phyloP scores from a whole-genome alignment of 345 rosid genomes.

The Bruguiera gymnorhiza region DNA sequence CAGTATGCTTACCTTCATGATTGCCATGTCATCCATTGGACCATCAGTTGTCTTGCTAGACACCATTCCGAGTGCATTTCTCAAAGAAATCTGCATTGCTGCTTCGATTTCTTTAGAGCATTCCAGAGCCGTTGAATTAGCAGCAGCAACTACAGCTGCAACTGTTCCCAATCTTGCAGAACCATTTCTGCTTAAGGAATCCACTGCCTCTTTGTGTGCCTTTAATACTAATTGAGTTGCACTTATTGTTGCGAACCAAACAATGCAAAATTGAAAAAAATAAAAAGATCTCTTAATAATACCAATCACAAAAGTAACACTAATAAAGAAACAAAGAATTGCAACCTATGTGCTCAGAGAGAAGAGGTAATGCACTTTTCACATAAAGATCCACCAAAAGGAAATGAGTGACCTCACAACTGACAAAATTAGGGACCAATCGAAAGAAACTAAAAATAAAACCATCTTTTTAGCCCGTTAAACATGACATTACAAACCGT shows the following conservation, averaged over 20 bases:
- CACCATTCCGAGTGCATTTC: slow-evolving; percentile 73
- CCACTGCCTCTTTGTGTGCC: slow-evolving; percentile 96
- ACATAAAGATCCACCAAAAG: not conserved
- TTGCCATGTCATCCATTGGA: slow-evolving; percentile 90
- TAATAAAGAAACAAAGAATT: not conserved
- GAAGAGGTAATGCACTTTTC: not conserved
- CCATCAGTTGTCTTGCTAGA: slow-evolving; percentile 59
- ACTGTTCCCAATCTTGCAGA: slow-evolving; percentile 86
- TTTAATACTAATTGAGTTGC: slow-evolving; percentile 89
- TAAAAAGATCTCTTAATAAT: not conserved
- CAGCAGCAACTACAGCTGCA: slow-evolving; percentile 95
- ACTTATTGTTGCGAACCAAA: slow-evolving; percentile 37
- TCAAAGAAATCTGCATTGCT: slow-evolving; percentile 96
- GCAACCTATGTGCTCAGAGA: not conserved
- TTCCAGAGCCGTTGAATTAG: slow-evolving; percentile 92
- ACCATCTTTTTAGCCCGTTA: too few species aligned
- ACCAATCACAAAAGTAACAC: not conserved
- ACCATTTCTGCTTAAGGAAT: slow-evolving; percentile 87
- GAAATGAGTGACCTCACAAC: not conserved
- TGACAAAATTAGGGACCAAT: not conserved
- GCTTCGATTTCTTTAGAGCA: slow-evolving; percentile 97
- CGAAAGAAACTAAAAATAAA: not conserved
- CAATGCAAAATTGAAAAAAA: not conserved
- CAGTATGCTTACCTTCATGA: slow-evolving; percentile 66
- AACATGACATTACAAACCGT: too few species aligned